Percentiles rank a stretch among this genome's conserved stretches.
phyloP scores from a whole-genome alignment of 495 filamentous ascomycete species.

The Neurospora terricola region DNA sequence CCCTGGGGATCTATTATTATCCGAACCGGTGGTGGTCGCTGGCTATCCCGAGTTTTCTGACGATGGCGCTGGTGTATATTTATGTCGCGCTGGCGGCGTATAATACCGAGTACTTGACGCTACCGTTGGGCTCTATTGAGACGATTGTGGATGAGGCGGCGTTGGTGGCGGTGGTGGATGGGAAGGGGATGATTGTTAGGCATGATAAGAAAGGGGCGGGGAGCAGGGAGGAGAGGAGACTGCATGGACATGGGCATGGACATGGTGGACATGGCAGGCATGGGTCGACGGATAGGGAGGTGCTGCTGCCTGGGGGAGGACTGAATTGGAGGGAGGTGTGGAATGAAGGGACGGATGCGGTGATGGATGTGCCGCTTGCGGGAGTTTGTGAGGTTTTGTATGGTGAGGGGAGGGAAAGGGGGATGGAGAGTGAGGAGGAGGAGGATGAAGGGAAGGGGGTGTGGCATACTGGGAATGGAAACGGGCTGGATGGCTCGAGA shows the following conservation, averaged over 20 bases:
- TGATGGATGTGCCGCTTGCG: slow-evolving; percentile 93
- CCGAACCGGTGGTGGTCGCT: slow-evolving; percentile 96
- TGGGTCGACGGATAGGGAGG: slow-evolving; percentile 12
- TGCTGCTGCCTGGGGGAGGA: slow-evolving; percentile 19
- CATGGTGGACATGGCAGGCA: slow-evolving; percentile 15
- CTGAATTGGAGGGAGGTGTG: slow-evolving; percentile 72
- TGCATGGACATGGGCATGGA: slow-evolving; percentile 21
- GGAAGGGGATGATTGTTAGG: slow-evolving; percentile 45
- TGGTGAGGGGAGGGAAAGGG: slow-evolving; percentile 40
- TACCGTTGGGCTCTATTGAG: slow-evolving; percentile 71
- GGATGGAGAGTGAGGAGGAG: slow-evolving; percentile 9
- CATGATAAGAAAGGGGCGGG: slow-evolving; percentile 25
- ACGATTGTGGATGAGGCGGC: slow-evolving; percentile 88
- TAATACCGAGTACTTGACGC: slow-evolving; percentile 80
- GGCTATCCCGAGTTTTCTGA: slow-evolving; percentile 80
- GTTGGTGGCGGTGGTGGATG: slow-evolving; percentile 73
- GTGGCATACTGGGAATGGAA: not conserved
- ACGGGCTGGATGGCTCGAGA: not conserved
- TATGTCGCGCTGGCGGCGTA: slow-evolving; percentile 89
- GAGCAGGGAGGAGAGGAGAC: slow-evolving; percentile 31
- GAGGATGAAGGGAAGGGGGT: not conserved
- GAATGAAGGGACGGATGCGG: slow-evolving; percentile 90
- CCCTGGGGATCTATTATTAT: slow-evolving; percentile 92
- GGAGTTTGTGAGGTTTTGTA: slow-evolving; percentile 94
- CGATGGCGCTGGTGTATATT: slow-evolving; percentile 82